phyloP scores from a whole-genome alignment of 345 rosid species.

The Boechera retrofracta region DNA sequence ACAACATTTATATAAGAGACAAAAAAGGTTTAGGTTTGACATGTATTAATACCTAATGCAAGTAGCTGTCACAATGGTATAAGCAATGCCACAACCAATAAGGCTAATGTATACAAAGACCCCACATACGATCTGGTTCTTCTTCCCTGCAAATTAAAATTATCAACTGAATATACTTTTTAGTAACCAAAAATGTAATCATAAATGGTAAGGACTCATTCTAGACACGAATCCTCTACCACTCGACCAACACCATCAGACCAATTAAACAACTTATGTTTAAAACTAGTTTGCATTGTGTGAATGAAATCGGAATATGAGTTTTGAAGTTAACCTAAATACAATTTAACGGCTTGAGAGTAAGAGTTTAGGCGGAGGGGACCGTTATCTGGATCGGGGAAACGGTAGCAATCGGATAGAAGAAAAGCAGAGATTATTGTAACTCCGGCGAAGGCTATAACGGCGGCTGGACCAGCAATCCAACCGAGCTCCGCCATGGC shows the following conservation, averaged over 20 bases:
- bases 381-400: constrained; percentile 58
- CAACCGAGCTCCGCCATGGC: constrained; percentile 71
- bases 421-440: constrained; percentile 55
- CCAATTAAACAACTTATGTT: not conserved
- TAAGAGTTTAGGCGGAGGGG: constrained; percentile 51
- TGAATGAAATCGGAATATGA: not conserved
- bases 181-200: too few relatives aligned
- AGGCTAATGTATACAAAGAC: constrained; percentile 57
- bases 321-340: constrained; percentile 50
- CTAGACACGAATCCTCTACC: too few relatives aligned
- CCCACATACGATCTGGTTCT: constrained; percentile 54
- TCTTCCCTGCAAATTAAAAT: constrained; percentile 18
- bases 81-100: constrained; percentile 59
- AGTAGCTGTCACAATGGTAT: constrained; percentile 66
- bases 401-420: constrained; percentile 59
- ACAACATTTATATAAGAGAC: too few relatives aligned
- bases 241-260: too few relatives aligned
- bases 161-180: too few relatives aligned
- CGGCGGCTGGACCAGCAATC: constrained; percentile 64
- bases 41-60: constrained; percentile 57
- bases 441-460: constrained; percentile 55
- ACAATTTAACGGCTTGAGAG: constrained; percentile 56
- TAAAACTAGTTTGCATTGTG: not conserved
- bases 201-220: too few relatives aligned
- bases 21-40: not conserved